Base-by-base conservation (phyloP, 1,284 basidiomycete species). In the Ganoderma lucidum region DNA sequence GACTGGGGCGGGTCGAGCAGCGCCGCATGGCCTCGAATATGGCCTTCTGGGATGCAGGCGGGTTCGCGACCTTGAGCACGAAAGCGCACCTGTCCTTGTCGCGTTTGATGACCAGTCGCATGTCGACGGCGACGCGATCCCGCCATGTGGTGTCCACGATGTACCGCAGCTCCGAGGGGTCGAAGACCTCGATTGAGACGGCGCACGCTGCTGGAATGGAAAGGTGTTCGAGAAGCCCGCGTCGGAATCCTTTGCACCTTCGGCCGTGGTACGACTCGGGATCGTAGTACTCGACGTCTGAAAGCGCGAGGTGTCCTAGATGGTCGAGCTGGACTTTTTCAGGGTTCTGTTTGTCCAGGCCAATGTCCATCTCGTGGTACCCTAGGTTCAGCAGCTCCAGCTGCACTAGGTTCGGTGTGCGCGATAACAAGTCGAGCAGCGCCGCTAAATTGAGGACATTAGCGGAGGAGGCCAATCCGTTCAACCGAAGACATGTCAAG, bases 141-240 rank as follows among this genome's bases (percentile, higher is more conserved):
- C 23, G 42, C 23, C 48, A 51, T 1, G 23, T 51, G 48, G 48
- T 28, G 28, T 51, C 48, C 48, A 51, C n/a, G 48, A 51, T 23
- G 28, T 51, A 28, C 9, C 48, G 48, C n/a, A 51, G 12, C 23
- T 51, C 48, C 9, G 48, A 51, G 48, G n/a, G 23, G 28, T 23
- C n/a, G 6, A 51, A 28, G 3, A 9, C 2, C 3, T 19, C 23
- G n/a, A 51, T 51, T 9, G n/a, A 28, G n/a, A 51, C 23, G 23
- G 48, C n/a, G 6, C 48, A 51, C 3, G 48, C n/a, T n/a, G 6
- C 48, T 3, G 48, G 48, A 28, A 51, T 28, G 23, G 48, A 23
- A n/a, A 51, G 48, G n/a, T 51, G 48, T 6, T 51, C 48, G n/a
- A 51, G n/a, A n/a, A 51, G 48, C 23, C n/a, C 48, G 48, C 48